Conservation (phyloP, 2,329 filamentous ascomycete species). For the Hypomyces rosellus region DNA sequence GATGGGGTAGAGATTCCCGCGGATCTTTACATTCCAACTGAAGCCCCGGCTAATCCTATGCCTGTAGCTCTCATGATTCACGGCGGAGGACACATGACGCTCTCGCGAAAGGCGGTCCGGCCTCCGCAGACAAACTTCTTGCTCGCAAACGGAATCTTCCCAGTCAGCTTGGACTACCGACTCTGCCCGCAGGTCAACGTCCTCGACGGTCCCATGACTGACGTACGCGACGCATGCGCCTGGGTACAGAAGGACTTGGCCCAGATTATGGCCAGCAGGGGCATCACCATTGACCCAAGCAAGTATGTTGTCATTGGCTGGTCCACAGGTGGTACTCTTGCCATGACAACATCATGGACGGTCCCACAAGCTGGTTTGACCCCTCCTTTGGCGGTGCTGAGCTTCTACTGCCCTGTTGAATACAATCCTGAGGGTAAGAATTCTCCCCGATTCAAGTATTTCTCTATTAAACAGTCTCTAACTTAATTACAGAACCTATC, state of each 20-base stretch:
- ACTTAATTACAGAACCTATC: constrained; percentile 5
- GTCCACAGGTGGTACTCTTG: constrained; percentile 42
- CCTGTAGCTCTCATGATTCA: constrained; percentile 37
- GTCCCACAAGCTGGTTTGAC: constrained; percentile 2
- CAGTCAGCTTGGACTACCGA: constrained; percentile 44
- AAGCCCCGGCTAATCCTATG: constrained; percentile 1
- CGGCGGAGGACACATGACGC: constrained; percentile 36
- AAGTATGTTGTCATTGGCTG: constrained; percentile 39
- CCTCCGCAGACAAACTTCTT: constrained; percentile 31
- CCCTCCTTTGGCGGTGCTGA: constrained; percentile 13
- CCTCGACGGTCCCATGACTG: constrained; percentile 38
- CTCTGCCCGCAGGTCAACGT: constrained; percentile 44
- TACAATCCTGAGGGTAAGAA: constrained; percentile 14
- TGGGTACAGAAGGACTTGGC: constrained; percentile 30
- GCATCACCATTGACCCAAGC: constrained; percentile 18
- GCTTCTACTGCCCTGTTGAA: constrained; percentile 16
- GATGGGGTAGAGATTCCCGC: constrained; percentile 13
- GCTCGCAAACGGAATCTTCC: constrained; percentile 34
- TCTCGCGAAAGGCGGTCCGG: constrained; percentile 32
- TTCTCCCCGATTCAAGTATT: too few relatives aligned
- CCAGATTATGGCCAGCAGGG: neutral
- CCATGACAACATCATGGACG: constrained; percentile 29
- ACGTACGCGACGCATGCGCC: constrained; percentile 35
- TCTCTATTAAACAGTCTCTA: neutral
- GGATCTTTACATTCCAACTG: constrained; percentile 13